A percentile compares a stretch with the other conserved stretches of the same genome.
phyloP scores from a whole-genome alignment of 805 yeast species.

The Candida verbasci region DNA sequence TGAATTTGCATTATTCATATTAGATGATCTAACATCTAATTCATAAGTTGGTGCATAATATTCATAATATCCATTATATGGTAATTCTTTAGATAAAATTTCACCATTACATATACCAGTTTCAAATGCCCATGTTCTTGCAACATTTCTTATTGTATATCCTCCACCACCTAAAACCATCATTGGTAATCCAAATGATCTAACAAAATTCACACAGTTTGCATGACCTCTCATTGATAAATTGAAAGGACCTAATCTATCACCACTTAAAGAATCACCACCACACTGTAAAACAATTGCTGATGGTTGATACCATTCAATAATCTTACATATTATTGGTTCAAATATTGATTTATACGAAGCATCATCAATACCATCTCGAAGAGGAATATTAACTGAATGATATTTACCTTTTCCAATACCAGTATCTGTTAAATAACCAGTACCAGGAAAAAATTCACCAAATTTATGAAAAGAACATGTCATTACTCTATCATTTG shows the following conservation, averaged over 20 bases:
- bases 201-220: conserved; percentile 86
- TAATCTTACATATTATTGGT: conserved; percentile 72
- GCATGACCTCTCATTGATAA: conserved; percentile 93
- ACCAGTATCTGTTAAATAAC: conserved; percentile 86
- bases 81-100: conserved; percentile 68
- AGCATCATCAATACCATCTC: conserved; percentile 95
- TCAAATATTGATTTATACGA: conserved; percentile 82
- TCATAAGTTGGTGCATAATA: conserved; percentile 97
- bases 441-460: conserved; percentile 96
- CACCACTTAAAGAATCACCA: conserved; percentile 95
- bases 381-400: conserved; percentile 85
- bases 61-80: conserved; percentile 94
- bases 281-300: conserved; percentile 97
- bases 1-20: conserved; percentile 94
- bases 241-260: conserved; percentile 92
- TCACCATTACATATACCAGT: conserved; percentile 83
- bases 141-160: conserved; percentile 94
- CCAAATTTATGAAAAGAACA: conserved; percentile 96
- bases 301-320: conserved; percentile 89
- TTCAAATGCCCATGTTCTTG: conserved; percentile 93
- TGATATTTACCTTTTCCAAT: conserved; percentile 87
- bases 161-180: conserved; percentile 99
- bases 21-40: conserved; percentile 89
- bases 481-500: conserved; percentile 95
- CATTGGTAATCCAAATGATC: conserved; percentile 80